Percentiles rank a stretch among this genome's conserved stretches.
These are phyloP conservation scores for Trichoderma atroviride DNA, from an alignment of 2,329 filamentous ascomycete genomes.

Conservation along the genomic window DNA sequence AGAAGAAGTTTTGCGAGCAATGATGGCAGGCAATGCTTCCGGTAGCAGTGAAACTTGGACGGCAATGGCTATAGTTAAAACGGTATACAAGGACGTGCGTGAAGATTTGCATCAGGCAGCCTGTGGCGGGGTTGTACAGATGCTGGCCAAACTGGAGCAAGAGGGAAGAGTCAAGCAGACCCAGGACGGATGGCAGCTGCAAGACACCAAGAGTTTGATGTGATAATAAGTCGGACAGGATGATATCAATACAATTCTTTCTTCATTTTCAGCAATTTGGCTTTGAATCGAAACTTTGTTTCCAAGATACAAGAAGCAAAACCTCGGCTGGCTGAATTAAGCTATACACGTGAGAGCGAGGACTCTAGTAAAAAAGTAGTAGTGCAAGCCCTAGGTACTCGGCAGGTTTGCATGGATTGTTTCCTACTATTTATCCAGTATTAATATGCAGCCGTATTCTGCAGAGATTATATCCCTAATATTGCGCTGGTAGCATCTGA, in stretches of 20 bases:
- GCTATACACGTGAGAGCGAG: background rate
- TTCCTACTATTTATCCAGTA: background rate
- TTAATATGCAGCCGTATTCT: background rate
- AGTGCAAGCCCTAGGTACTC: background rate
- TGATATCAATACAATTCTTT: background rate
- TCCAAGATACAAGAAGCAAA: background rate
- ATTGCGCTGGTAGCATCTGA: background rate
- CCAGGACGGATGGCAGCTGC: conserved; percentile 39
- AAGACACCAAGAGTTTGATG: conserved; percentile 24
- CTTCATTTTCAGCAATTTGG: background rate
- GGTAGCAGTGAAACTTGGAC: conserved; percentile 54
- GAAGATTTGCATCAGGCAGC: conserved; percentile 76
- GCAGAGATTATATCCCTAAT: background rate
- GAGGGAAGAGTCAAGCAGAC: conserved; percentile 67
- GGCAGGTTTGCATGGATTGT: conserved; percentile 13
- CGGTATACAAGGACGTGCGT: conserved; percentile 81
- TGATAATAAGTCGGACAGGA: background rate
- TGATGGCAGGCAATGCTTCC: conserved; percentile 46
- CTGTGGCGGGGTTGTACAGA: conserved; percentile 73
- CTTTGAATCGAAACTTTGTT: background rate
- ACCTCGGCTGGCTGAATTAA: background rate
- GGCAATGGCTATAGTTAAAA: conserved; percentile 80
- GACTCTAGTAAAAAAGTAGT: conserved; percentile 5
- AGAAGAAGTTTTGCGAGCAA: conserved; percentile 69
- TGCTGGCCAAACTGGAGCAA: conserved; percentile 74